Base-by-base conservation (phyloP, 1,284 basidiomycete species). In the Ganoderma meredithae region DNA sequence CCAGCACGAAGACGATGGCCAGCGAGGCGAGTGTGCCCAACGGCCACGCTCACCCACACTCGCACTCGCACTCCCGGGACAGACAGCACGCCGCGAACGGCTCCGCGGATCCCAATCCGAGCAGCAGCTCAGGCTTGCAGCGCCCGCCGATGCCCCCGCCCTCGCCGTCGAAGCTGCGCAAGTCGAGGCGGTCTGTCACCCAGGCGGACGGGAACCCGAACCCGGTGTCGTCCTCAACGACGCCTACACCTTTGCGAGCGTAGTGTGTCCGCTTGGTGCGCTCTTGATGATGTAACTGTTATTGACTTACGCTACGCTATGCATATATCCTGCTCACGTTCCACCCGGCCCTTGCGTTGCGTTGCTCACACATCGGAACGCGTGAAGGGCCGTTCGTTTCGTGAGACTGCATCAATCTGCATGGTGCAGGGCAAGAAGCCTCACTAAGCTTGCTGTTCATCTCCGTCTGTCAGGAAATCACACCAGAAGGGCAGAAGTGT, bases 161-260 rank as follows among this genome's bases (percentile, higher is more conserved):
- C 8, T 68, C 69, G 62, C 69, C 71, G 58, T 67, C 65, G 40
- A 70, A 70, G 63, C 63, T 72, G 59, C n/a, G 71, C 27, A 72
- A 72, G 71, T 67, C 69, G 61, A 47, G 63, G 58, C 65, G 65
- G 64, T 70, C 71, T 27, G 62, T 72, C 52, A 69, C 71, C 17
- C 71, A 72, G 43, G 56, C 62, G 52, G 68, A 72, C 43, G 66
- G 64, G 58, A 53, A 58, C 59, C 63, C 27, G 27, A 31, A 31
- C 27, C 27, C 70, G n/a, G 36, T 27, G 12, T 52, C 66, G 17
- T 31, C 55, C 9, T 40, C 61, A 36, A 31, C 33, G 62, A 36
- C 69, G 3, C 58, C 65, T 8, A 9, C 67, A 7, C 56, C 69
- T 13, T 43, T 63, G 10, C 65, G 65, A 3, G 65, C 65, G 19